Evolutionary conservation across 2,329 filamentous ascomycete genomes (phyloP), one percentile per base, ranked within the genome.

Genomic region (Dothistroma septosporum): DNA sequence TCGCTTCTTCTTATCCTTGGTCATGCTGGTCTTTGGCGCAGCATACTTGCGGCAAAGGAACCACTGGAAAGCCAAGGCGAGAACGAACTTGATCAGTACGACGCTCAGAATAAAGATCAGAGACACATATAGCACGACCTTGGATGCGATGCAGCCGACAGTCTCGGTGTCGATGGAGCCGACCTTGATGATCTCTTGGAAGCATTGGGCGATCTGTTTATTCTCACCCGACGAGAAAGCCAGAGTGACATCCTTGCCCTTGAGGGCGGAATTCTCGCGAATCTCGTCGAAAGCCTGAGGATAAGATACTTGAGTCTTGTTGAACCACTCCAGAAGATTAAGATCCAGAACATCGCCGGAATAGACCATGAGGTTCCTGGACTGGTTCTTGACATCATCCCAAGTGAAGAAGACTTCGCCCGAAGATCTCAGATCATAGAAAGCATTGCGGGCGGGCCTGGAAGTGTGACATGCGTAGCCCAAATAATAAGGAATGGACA

Each of bases 331-430:
- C 28, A 99, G 81, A 32, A 99, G 84, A 69, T 96, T 84, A 31
- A 99, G 81, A 73, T 99, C 94, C 46, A 99, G 82, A 4, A 99
- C 94, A 70, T 90, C 91, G 58, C 93, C 93, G 14, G 92, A 96
- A 77, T 96, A 99, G 2, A 97, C 91, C 67, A 96, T 87, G 50
- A 99, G 81, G 72, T 97, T 97, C 61, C 94, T 89, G 33, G 88
- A 91, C 64, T 78, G 85, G 76, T 99, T 99, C 73, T 86, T 90
- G 68, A 97, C 85, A 70, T 99, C 94, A 24, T 93, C 86, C 94
- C 94, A 99, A 1, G 89, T 95, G 74, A 91, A 99, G 76, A 93
- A 99, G 16, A 99, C 93, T 68, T 97, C 92, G 2, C 92, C 94
- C 2, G 87, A 80, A 54, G 84, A 84, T 1, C 74, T 73, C 31